Percentiles rank a stretch among this genome's conserved stretches.
phyloP scores from a whole-genome alignment of 2,329 filamentous ascomycete species.

The Uncinocarpus reesii region DNA sequence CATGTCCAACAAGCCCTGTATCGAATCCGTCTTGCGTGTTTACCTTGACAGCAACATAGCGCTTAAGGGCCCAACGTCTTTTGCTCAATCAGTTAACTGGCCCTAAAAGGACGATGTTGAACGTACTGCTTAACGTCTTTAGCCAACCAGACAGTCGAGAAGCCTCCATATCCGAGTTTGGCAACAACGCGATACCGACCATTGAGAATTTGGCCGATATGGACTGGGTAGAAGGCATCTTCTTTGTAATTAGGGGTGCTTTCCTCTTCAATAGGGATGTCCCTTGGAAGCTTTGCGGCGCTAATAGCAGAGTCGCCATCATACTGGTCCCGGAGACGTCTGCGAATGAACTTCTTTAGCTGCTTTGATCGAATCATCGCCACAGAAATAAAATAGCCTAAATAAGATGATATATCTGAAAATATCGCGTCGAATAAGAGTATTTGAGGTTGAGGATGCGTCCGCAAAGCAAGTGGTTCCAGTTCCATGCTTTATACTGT shows the following conservation, averaged over 20 bases:
- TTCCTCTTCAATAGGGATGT: slow-evolving; percentile 12
- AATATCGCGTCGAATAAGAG: no score
- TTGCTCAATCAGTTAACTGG: slow-evolving; percentile 10
- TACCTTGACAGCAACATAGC: slow-evolving; percentile 30
- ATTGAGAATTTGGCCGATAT: slow-evolving; percentile 16
- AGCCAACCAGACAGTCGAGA: slow-evolving; percentile 22
- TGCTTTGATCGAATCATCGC: background rate
- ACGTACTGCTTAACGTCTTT: slow-evolving; percentile 19
- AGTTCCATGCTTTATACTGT: no score
- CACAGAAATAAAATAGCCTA: no score
- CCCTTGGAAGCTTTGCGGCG: background rate
- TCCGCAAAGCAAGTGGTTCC: no score
- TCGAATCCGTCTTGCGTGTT: slow-evolving; percentile 22
- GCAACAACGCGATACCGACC: slow-evolving; percentile 15
- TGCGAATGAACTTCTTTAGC: background rate
- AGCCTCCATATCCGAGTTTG: slow-evolving; percentile 21
- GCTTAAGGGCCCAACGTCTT: slow-evolving; percentile 20
- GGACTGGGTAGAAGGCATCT: slow-evolving; percentile 17
- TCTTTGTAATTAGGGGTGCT: slow-evolving; percentile 11
- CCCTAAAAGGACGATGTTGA: background rate
- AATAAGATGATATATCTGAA: background rate
- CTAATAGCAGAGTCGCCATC: background rate
- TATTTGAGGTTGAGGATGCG: no score
- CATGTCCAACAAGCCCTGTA: slow-evolving; percentile 20
- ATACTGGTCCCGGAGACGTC: background rate